Percentiles rank a stretch among this genome's conserved stretches.
Conservation (phyloP, 179 eudicot genomes). For the Spergularia azorica region DNA sequence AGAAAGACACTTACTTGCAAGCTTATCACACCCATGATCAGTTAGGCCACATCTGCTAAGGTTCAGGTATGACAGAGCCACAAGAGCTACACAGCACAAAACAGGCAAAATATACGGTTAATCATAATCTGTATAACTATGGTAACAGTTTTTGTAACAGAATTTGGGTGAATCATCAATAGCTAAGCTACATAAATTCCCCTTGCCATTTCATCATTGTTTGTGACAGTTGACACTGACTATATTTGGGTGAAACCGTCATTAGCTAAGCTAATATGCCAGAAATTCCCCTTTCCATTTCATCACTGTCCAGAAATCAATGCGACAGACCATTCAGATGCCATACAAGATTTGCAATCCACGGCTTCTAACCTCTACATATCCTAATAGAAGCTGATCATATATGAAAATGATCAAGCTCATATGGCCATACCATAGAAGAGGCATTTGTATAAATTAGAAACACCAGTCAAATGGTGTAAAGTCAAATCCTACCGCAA, state of each 20-base stretch:
- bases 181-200: neutral
- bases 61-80: slow-evolving; percentile 71
- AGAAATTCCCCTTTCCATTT: neutral
- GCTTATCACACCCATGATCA: slow-evolving; percentile 76
- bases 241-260: neutral
- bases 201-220: neutral
- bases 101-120: too few species aligned
- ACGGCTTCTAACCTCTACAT: neutral
- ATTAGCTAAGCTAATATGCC: neutral
- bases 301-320: neutral
- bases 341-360: neutral
- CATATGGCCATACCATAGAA: too few species aligned
- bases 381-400: too few species aligned
- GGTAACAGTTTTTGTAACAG: neutral
- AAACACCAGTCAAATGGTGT: too few species aligned
- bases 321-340: slow-evolving; percentile 2
- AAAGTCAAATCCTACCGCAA: too few species aligned
- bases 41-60: slow-evolving; percentile 82
- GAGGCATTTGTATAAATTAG: too few species aligned
- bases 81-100: slow-evolving; percentile 57
- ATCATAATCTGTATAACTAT: neutral
- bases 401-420: too few species aligned
- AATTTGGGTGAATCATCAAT: neutral
- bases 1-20: slow-evolving; percentile 54
- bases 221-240: too few species aligned